Evolutionary conservation across 2,329 filamentous ascomycete genomes (phyloP), one percentile per base, ranked within the genome.

Genomic region (Truncatella angustata): DNA sequence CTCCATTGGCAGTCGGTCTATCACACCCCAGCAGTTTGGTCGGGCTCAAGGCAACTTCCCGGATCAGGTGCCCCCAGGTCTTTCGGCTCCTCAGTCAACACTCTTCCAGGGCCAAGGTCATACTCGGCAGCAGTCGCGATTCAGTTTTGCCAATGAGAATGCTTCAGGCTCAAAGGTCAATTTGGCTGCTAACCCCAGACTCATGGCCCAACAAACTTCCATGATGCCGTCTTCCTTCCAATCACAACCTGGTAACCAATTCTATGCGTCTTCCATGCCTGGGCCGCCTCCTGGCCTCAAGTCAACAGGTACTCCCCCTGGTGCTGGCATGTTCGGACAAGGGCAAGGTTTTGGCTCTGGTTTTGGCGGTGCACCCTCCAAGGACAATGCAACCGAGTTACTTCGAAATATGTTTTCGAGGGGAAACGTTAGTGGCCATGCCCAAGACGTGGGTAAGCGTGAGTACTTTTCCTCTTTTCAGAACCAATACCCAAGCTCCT

Each of bases 401-500:
- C 82, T 96, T 73, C 83, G 84, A 65, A 23, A n/a, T n/a, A 44
- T 44, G 40, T 44, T 44, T 26, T 44, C 40, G 21, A 44, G 40
- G 28, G 81, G 81, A 66, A 79, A 81, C 65, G 81, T 81, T 69
- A 84, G 81, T 70, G 82, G 80, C 70, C 88, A 91, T 73, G 80
- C 81, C 71, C 86, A 89, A 74, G 91, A 96, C 77, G 82, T 86
- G 74, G 86, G 86, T 85, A 96, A 96, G 91, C 91, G 91, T 96
- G 91, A 96, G 91, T 96, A 88, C 81, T 88, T 92, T 85, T 90
- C 91, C 87, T 90, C 88, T 78, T 90, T 92, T 77, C 86, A 89
- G 75, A 90, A 89, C 73, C 88, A 92, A 80, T 90, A 90, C 77
- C 88, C 87, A 76, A 49, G n/a, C 45, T 80, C 85, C 76, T 89